These are phyloP conservation scores for Saccharomyces hybrid DNA, from an alignment of 1,139 yeast species.

Conservation along the genomic window DNA sequence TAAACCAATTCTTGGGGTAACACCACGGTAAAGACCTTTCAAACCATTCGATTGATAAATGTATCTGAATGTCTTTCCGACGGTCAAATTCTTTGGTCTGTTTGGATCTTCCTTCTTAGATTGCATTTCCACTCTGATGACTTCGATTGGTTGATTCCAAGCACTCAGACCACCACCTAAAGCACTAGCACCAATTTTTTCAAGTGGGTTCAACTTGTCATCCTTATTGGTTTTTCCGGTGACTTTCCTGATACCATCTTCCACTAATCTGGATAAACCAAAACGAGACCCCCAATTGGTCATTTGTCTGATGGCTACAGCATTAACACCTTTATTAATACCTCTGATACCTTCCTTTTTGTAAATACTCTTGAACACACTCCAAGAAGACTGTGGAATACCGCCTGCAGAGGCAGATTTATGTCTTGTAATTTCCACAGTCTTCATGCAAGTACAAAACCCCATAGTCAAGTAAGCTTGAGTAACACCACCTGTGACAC, in stretches of 20 bases:
- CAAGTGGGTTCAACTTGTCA: slow-evolving; percentile 61
- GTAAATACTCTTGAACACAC: slow-evolving; percentile 80
- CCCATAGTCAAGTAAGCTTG: slow-evolving; percentile 92
- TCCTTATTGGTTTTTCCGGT: slow-evolving; percentile 51
- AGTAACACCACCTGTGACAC: slow-evolving; percentile 92
- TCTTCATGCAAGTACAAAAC: slow-evolving; percentile 95
- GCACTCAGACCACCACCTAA: slow-evolving; percentile 97
- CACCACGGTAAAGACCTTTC: slow-evolving; percentile 92
- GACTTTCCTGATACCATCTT: slow-evolving; percentile 63
- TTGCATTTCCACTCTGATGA: slow-evolving; percentile 96
- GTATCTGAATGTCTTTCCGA: slow-evolving; percentile 70
- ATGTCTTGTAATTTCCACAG: slow-evolving; percentile 89
- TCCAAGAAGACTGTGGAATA: slow-evolving; percentile 67
- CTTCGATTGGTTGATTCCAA: slow-evolving; percentile 99
- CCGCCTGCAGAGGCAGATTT: slow-evolving; percentile 71
- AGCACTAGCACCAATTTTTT: slow-evolving; percentile 80
- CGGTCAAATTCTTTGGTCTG: slow-evolving; percentile 87
- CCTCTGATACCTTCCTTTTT: slow-evolving; percentile 84
- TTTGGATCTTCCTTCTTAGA: slow-evolving; percentile 87
- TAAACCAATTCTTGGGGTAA: slow-evolving; percentile 90
- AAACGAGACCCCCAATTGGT: slow-evolving; percentile 99
- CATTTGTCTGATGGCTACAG: slow-evolving; percentile 98
- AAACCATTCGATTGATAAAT: slow-evolving; percentile 77
- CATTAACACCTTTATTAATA: slow-evolving; percentile 95
- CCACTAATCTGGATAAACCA: slow-evolving; percentile 87